Evolutionary conservation across 2,329 filamentous ascomycete species (phyloP).

Genomic region (Nemania bipapillata): DNA sequence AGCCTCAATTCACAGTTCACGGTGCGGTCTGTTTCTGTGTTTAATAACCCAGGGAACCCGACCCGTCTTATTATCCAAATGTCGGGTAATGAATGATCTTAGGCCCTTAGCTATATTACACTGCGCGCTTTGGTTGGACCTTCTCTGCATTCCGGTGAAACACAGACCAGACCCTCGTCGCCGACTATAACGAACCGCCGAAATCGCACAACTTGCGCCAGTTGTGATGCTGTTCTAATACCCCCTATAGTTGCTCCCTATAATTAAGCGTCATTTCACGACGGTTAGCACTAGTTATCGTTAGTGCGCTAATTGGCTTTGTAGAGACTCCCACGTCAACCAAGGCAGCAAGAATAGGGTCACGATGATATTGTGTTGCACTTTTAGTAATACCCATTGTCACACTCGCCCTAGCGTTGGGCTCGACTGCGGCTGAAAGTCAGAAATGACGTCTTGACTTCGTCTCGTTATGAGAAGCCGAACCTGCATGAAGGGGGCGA

Average conservation of each 20-base stretch:
- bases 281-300: conserved; percentile 16
- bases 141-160: not conserved
- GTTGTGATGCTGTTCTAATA: not conserved
- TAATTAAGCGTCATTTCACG: not conserved
- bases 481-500: not conserved
- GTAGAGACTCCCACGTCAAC: not conserved
- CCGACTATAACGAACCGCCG: conserved; percentile 3
- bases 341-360: not conserved
- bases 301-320: conserved; percentile 12
- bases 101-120: not conserved
- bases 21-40: not conserved
- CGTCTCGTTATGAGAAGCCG: not conserved
- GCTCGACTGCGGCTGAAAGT: not conserved
- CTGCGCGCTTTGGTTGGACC: not conserved
- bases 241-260: not conserved
- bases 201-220: conserved; percentile 17
- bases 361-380: not conserved
- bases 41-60: not conserved
- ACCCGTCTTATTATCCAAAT: not conserved
- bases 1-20: not conserved
- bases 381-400: conserved; percentile 5
- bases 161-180: not conserved
- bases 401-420: conserved; percentile 2
- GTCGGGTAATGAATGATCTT: no score
- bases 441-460: not conserved